Conservation (phyloP, 2,329 filamentous ascomycete species). For the Hypoxylon sp. region DNA sequence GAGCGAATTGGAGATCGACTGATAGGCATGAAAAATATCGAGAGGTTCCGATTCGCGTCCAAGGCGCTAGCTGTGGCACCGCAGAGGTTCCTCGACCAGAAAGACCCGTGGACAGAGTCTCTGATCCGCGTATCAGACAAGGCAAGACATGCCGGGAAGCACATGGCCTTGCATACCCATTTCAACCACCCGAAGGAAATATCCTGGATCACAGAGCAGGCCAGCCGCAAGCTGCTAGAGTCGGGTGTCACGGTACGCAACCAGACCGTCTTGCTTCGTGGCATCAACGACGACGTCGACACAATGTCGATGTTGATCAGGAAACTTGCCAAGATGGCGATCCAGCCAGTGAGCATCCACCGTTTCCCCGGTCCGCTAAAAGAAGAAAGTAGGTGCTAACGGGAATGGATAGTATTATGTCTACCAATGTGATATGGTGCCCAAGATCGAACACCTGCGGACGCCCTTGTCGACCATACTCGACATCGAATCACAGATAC, state of each 20-base stretch:
- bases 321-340: slow-evolving; percentile 61
- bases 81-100: slow-evolving; percentile 59
- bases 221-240: slow-evolving; percentile 58
- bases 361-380: not conserved
- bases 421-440: slow-evolving; percentile 71
- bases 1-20: slow-evolving; percentile 62
- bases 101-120: slow-evolving; percentile 61
- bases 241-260: slow-evolving; percentile 65
- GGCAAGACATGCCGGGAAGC: slow-evolving; percentile 62
- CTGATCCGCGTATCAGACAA: slow-evolving; percentile 60
- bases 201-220: slow-evolving; percentile 64
- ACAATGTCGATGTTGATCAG: slow-evolving; percentile 64
- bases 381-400: slow-evolving; percentile 9
- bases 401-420: slow-evolving; percentile 64
- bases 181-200: slow-evolving; percentile 71
- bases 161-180: slow-evolving; percentile 69
- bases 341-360: slow-evolving; percentile 58
- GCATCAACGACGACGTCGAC: slow-evolving; percentile 63
- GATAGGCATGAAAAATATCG: slow-evolving; percentile 64
- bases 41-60: slow-evolving; percentile 66
- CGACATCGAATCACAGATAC: slow-evolving; percentile 63
- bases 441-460: slow-evolving; percentile 66
- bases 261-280: slow-evolving; percentile 65
- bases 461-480: slow-evolving; percentile 67
- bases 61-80: slow-evolving; percentile 69